Percentiles rank a stretch among this genome's conserved stretches.
phyloP scores from a whole-genome alignment of 2,329 filamentous ascomycete species.

The Aspergillus sp. region DNA sequence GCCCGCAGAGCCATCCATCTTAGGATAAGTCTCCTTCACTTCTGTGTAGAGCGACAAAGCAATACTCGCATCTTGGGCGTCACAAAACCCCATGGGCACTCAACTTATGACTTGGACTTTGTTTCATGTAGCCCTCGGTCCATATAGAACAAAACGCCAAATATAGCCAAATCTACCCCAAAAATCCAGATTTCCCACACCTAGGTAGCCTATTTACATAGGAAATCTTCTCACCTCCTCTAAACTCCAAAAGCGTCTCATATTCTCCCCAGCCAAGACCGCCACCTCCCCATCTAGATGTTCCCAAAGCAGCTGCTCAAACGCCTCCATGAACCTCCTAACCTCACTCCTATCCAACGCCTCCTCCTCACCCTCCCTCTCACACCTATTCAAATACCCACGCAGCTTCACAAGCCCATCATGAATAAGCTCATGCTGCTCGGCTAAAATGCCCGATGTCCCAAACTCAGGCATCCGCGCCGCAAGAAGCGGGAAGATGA shows the following conservation, averaged over 20 bases:
- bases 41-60: too few species aligned
- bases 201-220: neutral
- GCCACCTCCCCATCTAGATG: constrained; percentile 50
- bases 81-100: too few species aligned
- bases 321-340: constrained; percentile 71
- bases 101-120: too few species aligned
- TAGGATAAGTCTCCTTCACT: too few species aligned
- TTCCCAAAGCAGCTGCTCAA: constrained; percentile 75
- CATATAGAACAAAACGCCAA: too few species aligned
- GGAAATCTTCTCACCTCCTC: constrained; percentile 62
- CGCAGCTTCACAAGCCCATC: constrained; percentile 67
- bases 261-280: constrained; percentile 78
- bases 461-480: constrained; percentile 76
- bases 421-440: constrained; percentile 79
- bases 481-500: constrained; percentile 78
- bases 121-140: too few species aligned
- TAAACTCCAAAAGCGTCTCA: constrained; percentile 77
- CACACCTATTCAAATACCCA: constrained; percentile 56
- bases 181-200: too few species aligned
- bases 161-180: neutral
- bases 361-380: constrained; percentile 63
- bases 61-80: too few species aligned
- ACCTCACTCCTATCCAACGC: constrained; percentile 56
- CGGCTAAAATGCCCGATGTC: constrained; percentile 63
- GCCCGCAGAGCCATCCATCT: too few species aligned